Conservation (phyloP, 2,329 filamentous ascomycete genomes). For the Pestalotiopsis sp. region DNA sequence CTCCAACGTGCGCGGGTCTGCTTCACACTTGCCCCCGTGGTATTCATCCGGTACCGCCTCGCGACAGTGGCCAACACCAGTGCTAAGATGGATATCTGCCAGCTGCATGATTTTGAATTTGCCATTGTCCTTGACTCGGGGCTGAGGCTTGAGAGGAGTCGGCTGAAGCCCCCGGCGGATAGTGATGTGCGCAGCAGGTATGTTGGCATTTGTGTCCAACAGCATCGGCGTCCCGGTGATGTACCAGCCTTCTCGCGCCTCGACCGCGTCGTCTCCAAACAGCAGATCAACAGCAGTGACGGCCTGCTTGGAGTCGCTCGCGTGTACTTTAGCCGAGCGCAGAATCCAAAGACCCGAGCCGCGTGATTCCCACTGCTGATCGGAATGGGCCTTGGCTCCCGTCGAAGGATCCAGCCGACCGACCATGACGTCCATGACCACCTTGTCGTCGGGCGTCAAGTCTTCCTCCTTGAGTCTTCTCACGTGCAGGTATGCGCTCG, state of each 20-base stretch:
- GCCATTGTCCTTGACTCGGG: conserved; percentile 82
- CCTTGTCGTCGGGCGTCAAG: conserved; percentile 71
- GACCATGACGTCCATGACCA: conserved; percentile 79
- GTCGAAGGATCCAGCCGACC: conserved; percentile 71
- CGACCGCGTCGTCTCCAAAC: conserved; percentile 88
- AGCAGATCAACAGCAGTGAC: conserved; percentile 85
- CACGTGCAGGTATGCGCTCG: conserved; percentile 79
- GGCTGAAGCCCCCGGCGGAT: conserved; percentile 72
- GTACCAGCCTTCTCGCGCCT: conserved; percentile 84
- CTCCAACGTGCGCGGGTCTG: conserved; percentile 87
- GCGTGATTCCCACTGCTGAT: conserved; percentile 76
- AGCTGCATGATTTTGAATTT: conserved; percentile 98
- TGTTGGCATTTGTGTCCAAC: conserved; percentile 63
- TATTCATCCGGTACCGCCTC: conserved; percentile 79
- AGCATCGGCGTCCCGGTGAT: conserved; percentile 75
- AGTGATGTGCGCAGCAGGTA: conserved; percentile 74
- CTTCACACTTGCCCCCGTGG: conserved; percentile 81
- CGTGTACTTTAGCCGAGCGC: conserved; percentile 70
- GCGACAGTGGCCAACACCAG: conserved; percentile 81
- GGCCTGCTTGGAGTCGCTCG: conserved; percentile 73
- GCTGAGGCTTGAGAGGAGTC: conserved; percentile 69
- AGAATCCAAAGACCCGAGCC: conserved; percentile 82
- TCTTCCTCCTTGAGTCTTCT: conserved; percentile 87
- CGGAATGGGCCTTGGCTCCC: conserved; percentile 55
- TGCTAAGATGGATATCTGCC: conserved; percentile 92